A percentile compares a stretch with the other conserved stretches of the same genome.
Conservation (phyloP, 495 filamentous ascomycete species). For the Rostrohypoxylon terebratum region DNA sequence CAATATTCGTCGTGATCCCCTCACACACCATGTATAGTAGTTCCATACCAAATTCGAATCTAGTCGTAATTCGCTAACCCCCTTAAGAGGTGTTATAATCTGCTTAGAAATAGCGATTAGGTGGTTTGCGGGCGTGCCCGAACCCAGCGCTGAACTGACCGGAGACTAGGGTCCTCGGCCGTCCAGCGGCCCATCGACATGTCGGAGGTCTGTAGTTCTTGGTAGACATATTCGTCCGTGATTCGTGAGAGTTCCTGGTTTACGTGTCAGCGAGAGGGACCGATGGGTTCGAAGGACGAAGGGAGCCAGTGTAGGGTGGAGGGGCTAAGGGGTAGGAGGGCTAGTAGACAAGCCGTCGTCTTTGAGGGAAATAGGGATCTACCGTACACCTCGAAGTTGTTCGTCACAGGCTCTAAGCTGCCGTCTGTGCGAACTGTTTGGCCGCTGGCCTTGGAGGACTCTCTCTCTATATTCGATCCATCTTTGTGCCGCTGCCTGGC, state of each 20-base stretch:
- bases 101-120: slow-evolving; percentile 28
- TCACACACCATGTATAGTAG: slow-evolving; percentile 18
- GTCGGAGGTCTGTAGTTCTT: slow-evolving; percentile 73
- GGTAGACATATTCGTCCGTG: slow-evolving; percentile 74
- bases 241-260: slow-evolving; percentile 73
- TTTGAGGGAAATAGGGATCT: slow-evolving; percentile 13
- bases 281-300: background rate
- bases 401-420: slow-evolving; percentile 70
- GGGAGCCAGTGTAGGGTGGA: slow-evolving; percentile 3
- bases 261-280: slow-evolving; percentile 33
- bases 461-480: slow-evolving; percentile 81
- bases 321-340: slow-evolving; percentile 5
- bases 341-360: background rate
- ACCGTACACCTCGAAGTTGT: slow-evolving; percentile 71
- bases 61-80: slow-evolving; percentile 28
- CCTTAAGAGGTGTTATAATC: slow-evolving; percentile 28
- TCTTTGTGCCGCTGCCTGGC: slow-evolving; percentile 78
- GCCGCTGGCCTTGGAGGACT: slow-evolving; percentile 72
- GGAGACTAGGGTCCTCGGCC: slow-evolving; percentile 73
- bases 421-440: slow-evolving; percentile 66
- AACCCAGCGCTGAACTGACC: slow-evolving; percentile 64
- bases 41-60: slow-evolving; percentile 12
- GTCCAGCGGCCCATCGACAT: slow-evolving; percentile 77
- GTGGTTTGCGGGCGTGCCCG: slow-evolving; percentile 54
- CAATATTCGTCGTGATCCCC: background rate